phyloP scores from a whole-genome alignment of 768 basidiomycete species.

The Suillus tomentosus region DNA sequence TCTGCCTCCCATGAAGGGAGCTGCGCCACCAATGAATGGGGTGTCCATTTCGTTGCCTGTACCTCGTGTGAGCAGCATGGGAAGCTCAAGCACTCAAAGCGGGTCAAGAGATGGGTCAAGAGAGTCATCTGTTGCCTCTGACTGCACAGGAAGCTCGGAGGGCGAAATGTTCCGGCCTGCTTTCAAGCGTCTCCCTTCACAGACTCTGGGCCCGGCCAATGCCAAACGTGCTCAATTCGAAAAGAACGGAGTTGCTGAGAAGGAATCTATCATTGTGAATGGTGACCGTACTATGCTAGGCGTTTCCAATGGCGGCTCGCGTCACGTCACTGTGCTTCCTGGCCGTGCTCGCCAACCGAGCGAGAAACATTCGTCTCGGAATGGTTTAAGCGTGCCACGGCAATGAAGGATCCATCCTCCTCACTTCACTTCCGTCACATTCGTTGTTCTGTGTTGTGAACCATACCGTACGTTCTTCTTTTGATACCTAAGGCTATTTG shows the following conservation, averaged over 20 bases:
- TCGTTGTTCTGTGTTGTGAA: not conserved
- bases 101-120: slow-evolving; percentile 31
- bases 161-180: slow-evolving; percentile 50
- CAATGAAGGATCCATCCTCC: not conserved
- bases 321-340: slow-evolving; percentile 32
- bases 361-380: not conserved
- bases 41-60: slow-evolving; percentile 37
- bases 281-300: not conserved
- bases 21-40: slow-evolving; percentile 28
- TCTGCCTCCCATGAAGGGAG: slow-evolving; percentile 20
- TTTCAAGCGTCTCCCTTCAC: slow-evolving; percentile 74
- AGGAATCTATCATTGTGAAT: slow-evolving; percentile 7
- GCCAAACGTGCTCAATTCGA: slow-evolving; percentile 54
- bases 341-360: slow-evolving; percentile 29
- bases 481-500: slow-evolving; percentile 6
- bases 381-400: not conserved
- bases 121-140: slow-evolving; percentile 34
- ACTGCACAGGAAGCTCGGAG: slow-evolving; percentile 36
- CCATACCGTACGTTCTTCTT: slow-evolving; percentile 5
- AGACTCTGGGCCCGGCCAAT: slow-evolving; percentile 64
- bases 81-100: slow-evolving; percentile 21
- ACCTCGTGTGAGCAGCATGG: slow-evolving; percentile 20
- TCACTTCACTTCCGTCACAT: not conserved
- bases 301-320: slow-evolving; percentile 26
- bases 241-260: slow-evolving; percentile 31